phyloP scores from a whole-genome alignment of 2,329 filamentous ascomycete species.

The Xylaria sp. region DNA sequence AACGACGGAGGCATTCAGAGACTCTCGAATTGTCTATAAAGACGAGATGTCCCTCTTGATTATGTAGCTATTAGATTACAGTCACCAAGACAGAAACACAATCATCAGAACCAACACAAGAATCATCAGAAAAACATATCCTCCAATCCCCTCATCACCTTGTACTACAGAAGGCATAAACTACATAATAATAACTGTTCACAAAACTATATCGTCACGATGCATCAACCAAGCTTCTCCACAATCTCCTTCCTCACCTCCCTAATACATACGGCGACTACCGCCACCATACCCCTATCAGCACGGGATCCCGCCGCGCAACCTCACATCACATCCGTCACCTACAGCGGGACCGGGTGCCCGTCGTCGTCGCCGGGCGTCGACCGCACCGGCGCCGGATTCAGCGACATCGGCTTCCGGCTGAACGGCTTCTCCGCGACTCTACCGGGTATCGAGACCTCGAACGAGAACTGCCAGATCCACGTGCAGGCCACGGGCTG shows the following conservation, averaged over 20 bases:
- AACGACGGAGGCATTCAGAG: constrained; percentile 10
- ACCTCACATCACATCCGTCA: constrained; percentile 50
- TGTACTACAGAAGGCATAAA: not conserved
- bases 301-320: constrained; percentile 43
- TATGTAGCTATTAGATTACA: constrained; percentile 17
- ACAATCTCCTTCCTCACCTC: constrained; percentile 38
- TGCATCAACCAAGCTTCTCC: constrained; percentile 35
- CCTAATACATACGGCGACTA: constrained; percentile 36
- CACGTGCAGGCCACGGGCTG: constrained; percentile 50
- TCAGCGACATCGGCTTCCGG: constrained; percentile 46
- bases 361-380: constrained; percentile 50
- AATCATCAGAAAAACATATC: constrained; percentile 13
- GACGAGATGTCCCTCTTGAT: constrained; percentile 26
- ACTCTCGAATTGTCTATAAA: constrained; percentile 33
- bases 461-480: constrained; percentile 53
- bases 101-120: constrained; percentile 5
- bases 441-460: constrained; percentile 39
- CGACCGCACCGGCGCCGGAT: constrained; percentile 48
- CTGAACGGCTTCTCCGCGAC: constrained; percentile 47
- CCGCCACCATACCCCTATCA: constrained; percentile 34
- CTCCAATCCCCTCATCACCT: not conserved
- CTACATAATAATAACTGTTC: constrained; percentile 9
- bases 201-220: constrained; percentile 16
- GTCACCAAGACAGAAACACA: constrained; percentile 9
- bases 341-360: constrained; percentile 54